phyloP scores from a whole-genome alignment of 768 basidiomycete species.

The Botryobasidium botryosum region DNA sequence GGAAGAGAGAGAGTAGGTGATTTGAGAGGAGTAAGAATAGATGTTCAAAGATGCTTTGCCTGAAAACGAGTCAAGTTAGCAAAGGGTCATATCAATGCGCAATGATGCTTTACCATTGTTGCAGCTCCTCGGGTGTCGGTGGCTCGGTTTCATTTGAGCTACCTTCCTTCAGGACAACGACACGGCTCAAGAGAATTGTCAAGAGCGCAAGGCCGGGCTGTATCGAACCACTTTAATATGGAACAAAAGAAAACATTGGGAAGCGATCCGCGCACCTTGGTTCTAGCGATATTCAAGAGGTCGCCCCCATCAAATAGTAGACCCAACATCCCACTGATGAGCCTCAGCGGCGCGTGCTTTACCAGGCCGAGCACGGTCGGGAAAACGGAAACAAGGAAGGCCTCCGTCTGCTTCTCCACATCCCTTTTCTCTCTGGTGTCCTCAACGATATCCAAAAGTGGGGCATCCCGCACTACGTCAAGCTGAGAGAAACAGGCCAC shows the following conservation, averaged over 20 bases:
- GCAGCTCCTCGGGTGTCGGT: slow-evolving; percentile 54
- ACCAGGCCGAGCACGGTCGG: slow-evolving; percentile 77
- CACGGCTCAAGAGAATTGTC: slow-evolving; percentile 80
- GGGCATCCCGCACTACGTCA: slow-evolving; percentile 72
- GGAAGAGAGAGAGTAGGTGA: slow-evolving; percentile 68
- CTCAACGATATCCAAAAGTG: slow-evolving; percentile 47
- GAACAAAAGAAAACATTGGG: neutral
- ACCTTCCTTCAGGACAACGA: slow-evolving; percentile 78
- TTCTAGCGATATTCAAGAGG: slow-evolving; percentile 52
- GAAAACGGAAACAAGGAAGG: slow-evolving; percentile 69
- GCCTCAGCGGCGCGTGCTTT: slow-evolving; percentile 56
- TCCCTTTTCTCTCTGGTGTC: slow-evolving; percentile 46
- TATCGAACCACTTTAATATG: slow-evolving; percentile 6
- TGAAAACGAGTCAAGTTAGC: slow-evolving; percentile 19
- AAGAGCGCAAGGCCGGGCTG: slow-evolving; percentile 86
- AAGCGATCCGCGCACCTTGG: slow-evolving; percentile 44
- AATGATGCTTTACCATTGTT: slow-evolving; percentile 53
- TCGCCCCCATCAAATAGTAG: slow-evolving; percentile 67
- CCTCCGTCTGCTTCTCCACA: slow-evolving; percentile 77
- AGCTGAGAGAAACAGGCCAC: slow-evolving; percentile 90
- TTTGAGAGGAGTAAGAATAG: slow-evolving; percentile 67
- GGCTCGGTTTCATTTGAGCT: slow-evolving; percentile 37
- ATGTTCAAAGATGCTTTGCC: slow-evolving; percentile 79
- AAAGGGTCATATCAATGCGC: neutral
- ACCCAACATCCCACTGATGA: slow-evolving; percentile 75